A percentile compares a stretch with the other conserved stretches of the same genome.
phyloP scores from a whole-genome alignment of 768 basidiomycete genomes.

The Tephrocybe sp. region DNA sequence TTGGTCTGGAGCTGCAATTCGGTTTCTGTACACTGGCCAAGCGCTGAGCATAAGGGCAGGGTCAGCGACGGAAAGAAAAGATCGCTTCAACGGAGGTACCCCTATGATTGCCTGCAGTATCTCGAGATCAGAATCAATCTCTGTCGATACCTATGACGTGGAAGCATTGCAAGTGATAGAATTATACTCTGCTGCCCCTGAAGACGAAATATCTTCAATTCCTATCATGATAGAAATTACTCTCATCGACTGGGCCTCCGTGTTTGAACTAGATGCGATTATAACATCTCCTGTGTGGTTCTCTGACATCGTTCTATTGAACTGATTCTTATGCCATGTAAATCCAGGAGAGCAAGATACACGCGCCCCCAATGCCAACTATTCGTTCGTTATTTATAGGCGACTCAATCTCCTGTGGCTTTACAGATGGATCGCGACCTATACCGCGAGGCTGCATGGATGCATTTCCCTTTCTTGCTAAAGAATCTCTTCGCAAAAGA shows the following conservation, averaged over 20 bases:
- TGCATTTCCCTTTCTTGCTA: conserved; percentile 8
- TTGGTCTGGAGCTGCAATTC: conserved; percentile 10
- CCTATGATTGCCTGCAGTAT: conserved; percentile 11
- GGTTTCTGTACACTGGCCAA: conserved; percentile 5
- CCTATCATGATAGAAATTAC: conserved; percentile 6
- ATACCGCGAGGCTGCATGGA: conserved; percentile 12
- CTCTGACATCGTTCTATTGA: neutral
- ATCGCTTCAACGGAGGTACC: conserved; percentile 13
- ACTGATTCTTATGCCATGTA: no score
- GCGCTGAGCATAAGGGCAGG: conserved; percentile 7
- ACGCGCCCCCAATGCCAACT: no score
- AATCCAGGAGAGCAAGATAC: no score
- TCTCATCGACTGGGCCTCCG: conserved; percentile 11
- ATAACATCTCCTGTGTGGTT: conserved; percentile 1
- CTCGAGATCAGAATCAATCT: neutral
- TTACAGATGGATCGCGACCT: conserved; percentile 2
- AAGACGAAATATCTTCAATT: neutral
- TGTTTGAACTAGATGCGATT: conserved; percentile 10
- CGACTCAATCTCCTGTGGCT: conserved; percentile 12
- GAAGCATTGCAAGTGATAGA: conserved; percentile 6
- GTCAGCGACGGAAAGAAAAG: conserved; percentile 4
- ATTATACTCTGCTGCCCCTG: neutral
- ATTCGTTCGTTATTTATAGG: conserved; percentile 1
- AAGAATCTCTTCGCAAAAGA: conserved; percentile 9
- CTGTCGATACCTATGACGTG: neutral